Evolutionary conservation across 164 flowering plant genomes (phyloP), one percentile per base, ranked within the genome.

Genomic region (Kingdonia uniflora): DNA sequence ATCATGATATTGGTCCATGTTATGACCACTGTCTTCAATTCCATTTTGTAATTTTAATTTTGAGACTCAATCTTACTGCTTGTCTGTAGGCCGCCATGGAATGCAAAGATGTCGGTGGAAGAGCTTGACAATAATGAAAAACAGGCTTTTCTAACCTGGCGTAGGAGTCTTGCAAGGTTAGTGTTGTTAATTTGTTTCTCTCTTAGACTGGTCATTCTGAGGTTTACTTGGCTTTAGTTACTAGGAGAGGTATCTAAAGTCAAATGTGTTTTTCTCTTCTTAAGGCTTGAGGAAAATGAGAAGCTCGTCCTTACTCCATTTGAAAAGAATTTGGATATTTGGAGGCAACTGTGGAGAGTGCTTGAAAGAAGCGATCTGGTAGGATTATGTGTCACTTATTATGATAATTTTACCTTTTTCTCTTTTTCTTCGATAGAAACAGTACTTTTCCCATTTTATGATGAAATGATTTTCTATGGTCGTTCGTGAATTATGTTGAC

Each of bases 281-380:
- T 61, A 77, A 92, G 98, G 21, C 87, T 92, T 35, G 98, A 92
- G 71, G 94, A 85, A 69, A 92, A 92, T 69, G 94, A 92, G 63
- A 88, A 78, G 40, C 95, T 92, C 63, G 94, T 92, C 53, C 87
- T 88, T 24, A 92, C 98, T 52, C 96, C 98, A 38, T 92, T 92
- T 71, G 98, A 92, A 73, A 92, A 92, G 76, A 92, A 92, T 52
- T 63, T 92, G 42, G 96, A 92, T 70, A 92, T 92, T 29, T 92
- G 98, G 96, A 79, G 96, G 65, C 98, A 92, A 61, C 94, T 92
- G 37, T 92, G 98, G 98, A 86, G 98, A 49, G 98, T 92, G 55
- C 72, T 92, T 56, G 98, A 92, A 59, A 85, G 98, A 2, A 85
- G 95, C 69, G 95, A 88, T 74, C 75, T 92, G 85, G 98, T 92